These are phyloP conservation scores for Endoconidiophora polonica DNA, from an alignment of 2,329 filamentous ascomycete species.

Conservation along the genomic window DNA sequence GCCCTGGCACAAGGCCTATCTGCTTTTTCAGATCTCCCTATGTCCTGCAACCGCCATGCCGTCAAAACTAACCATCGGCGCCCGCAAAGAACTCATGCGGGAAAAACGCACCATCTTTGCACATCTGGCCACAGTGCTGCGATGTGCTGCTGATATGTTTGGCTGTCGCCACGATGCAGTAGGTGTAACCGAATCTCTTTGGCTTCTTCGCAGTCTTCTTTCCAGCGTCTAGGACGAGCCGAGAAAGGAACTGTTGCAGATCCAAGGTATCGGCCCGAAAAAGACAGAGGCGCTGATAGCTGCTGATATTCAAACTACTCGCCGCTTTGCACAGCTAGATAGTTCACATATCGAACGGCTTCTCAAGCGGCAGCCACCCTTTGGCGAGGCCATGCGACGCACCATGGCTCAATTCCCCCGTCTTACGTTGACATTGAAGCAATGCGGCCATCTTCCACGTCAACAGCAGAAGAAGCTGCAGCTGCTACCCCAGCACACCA, in stretches of 20 bases:
- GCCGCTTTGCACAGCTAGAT: conserved; percentile 50
- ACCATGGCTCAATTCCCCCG: conserved; percentile 53
- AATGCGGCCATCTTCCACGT: conserved; percentile 1
- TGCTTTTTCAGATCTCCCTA: conserved; percentile 47
- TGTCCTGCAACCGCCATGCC: conserved; percentile 47
- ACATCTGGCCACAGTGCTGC: conserved; percentile 21
- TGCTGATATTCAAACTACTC: conserved; percentile 54
- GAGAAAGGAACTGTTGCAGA: conserved; percentile 64
- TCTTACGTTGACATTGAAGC: conserved; percentile 23
- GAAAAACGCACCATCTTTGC: conserved; percentile 21
- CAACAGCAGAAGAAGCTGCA: too few species aligned
- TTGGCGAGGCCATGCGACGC: conserved; percentile 53
- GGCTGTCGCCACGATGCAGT: conserved; percentile 40
- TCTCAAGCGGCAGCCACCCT: conserved; percentile 66
- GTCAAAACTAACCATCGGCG: conserved; percentile 24
- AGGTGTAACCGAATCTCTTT: conserved; percentile 51
- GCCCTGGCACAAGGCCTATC: conserved; percentile 52
- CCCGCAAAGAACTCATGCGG: conserved; percentile 11
- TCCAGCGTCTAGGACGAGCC: conserved; percentile 70
- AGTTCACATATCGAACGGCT: conserved; percentile 59
- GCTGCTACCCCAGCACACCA: conserved; percentile 4
- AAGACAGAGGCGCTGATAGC: conserved; percentile 57
- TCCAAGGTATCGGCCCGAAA: conserved; percentile 61
- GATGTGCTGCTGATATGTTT: conserved; percentile 24
- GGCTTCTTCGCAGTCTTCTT: conserved; percentile 59